Conservation (phyloP, 352 stramenopile species). For the Pythium oligandrum region DNA sequence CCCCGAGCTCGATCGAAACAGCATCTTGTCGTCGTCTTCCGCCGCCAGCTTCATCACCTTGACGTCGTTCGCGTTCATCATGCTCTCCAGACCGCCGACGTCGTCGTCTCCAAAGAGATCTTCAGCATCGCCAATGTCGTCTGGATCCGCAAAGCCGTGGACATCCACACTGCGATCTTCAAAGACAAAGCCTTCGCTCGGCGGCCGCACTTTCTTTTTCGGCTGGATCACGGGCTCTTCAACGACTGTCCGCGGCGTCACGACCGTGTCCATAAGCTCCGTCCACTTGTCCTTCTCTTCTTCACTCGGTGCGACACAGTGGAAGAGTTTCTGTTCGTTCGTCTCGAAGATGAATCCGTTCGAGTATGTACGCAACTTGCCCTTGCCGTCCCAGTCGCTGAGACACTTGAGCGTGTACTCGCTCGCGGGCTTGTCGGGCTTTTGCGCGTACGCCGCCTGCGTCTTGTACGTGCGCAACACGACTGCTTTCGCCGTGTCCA, state of each 20-base stretch:
- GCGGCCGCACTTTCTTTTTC: too few relatives aligned
- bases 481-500: conserved; percentile 31
- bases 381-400: conserved; percentile 72
- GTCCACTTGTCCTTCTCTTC: conserved; percentile 63
- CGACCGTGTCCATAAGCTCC: conserved; percentile 37
- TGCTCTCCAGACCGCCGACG: conserved; percentile 5
- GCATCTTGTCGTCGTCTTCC: conserved; percentile 8
- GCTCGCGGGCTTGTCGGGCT: conserved; percentile 47
- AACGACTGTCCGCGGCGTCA: conserved; percentile 11
- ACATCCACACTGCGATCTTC: conserved; percentile 4
- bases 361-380: conserved; percentile 68
- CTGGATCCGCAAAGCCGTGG: neutral
- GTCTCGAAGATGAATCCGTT: conserved; percentile 74
- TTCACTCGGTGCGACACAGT: conserved; percentile 51
- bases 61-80: conserved; percentile 8
- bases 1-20: conserved; percentile 22
- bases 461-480: conserved; percentile 74
- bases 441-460: conserved; percentile 30
- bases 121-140: conserved; percentile 15
- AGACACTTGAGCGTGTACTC: conserved; percentile 65
- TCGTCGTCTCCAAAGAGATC: conserved; percentile 15
- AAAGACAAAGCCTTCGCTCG: conserved; percentile 4
- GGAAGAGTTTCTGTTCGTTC: conserved; percentile 63
- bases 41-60: conserved; percentile 3
- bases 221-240: conserved; percentile 2